These are phyloP conservation scores for Hydnomerulius pinastri DNA, from an alignment of 768 basidiomycete species.

Conservation along the genomic window DNA sequence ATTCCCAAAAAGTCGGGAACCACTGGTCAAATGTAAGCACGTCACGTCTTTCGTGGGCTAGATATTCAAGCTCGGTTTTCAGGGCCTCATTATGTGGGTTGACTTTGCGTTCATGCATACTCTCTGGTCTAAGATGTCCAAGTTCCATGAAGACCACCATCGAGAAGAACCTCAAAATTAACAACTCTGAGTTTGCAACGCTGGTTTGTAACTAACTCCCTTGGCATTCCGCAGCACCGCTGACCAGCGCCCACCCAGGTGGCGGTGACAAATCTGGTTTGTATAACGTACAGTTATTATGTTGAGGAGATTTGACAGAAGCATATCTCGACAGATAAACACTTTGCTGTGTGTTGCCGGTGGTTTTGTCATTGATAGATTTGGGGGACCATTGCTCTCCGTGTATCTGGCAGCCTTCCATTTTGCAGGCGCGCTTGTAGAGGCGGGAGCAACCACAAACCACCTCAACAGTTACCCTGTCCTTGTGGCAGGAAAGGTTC, in stretches of 20 bases:
- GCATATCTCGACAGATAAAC: constrained; percentile 32
- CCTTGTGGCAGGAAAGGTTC: constrained; percentile 41
- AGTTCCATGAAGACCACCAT: constrained; percentile 45
- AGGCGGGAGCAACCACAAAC: constrained; percentile 42
- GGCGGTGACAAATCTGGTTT: constrained; percentile 39
- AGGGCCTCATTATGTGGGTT: constrained; percentile 41
- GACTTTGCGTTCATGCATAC: neutral
- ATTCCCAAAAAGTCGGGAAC: constrained; percentile 35
- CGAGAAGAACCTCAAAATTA: constrained; percentile 42
- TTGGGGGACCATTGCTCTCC: constrained; percentile 39
- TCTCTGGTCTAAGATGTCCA: neutral
- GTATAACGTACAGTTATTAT: neutral
- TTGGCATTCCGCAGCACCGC: neutral
- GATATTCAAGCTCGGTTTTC: neutral
- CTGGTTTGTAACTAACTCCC: constrained; percentile 25
- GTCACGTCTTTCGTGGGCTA: neutral
- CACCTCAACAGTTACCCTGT: constrained; percentile 40
- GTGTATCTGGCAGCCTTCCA: constrained; percentile 40
- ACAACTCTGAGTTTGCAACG: constrained; percentile 46
- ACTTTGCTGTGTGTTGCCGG: constrained; percentile 43
- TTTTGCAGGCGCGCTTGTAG: constrained; percentile 36
- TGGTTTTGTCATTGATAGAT: constrained; percentile 44
- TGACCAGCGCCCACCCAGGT: constrained; percentile 20
- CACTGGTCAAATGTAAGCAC: constrained; percentile 44
- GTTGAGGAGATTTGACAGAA: too few relatives aligned